phyloP scores from a whole-genome alignment of 164 flowering plant genomes.

The Magnolia sinica region DNA sequence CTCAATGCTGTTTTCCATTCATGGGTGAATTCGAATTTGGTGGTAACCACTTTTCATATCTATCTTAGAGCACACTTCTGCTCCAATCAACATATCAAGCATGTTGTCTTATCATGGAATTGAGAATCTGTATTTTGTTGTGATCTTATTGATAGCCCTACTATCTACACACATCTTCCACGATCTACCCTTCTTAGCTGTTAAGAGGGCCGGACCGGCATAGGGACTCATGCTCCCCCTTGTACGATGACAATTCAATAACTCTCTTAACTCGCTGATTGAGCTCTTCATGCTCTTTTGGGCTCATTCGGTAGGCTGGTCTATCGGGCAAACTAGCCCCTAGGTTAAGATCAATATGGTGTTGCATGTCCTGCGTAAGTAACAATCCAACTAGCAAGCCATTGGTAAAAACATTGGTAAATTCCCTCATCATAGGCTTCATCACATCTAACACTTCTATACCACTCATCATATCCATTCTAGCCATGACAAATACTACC shows the following conservation, averaged over 20 bases:
- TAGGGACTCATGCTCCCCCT: slow-evolving; percentile 9
- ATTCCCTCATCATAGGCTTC: not conserved
- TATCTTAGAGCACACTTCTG: not conserved
- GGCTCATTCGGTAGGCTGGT: not conserved
- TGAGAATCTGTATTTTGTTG: not conserved
- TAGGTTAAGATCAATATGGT: slow-evolving; percentile 3
- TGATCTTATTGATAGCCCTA: not conserved
- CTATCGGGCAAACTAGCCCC: slow-evolving; percentile 1
- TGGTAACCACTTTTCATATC: slow-evolving; percentile 4
- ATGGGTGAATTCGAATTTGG: not conserved
- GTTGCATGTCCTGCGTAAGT: slow-evolving; percentile 1
- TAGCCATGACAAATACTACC: not conserved
- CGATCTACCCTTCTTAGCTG: not conserved
- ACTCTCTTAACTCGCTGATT: not conserved
- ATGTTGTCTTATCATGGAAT: not conserved
- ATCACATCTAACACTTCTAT: not conserved
- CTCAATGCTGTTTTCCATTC: slow-evolving; percentile 12
- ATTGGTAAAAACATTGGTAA: not conserved
- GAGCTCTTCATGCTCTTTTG: not conserved
- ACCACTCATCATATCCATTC: not conserved
- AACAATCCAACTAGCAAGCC: not conserved
- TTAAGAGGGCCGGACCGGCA: not conserved
- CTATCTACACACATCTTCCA: not conserved
- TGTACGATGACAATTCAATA: not conserved
- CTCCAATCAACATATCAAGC: not conserved